Conservation (phyloP, 1,284 basidiomycete species). For the Mrakiaceae sp. region DNA sequence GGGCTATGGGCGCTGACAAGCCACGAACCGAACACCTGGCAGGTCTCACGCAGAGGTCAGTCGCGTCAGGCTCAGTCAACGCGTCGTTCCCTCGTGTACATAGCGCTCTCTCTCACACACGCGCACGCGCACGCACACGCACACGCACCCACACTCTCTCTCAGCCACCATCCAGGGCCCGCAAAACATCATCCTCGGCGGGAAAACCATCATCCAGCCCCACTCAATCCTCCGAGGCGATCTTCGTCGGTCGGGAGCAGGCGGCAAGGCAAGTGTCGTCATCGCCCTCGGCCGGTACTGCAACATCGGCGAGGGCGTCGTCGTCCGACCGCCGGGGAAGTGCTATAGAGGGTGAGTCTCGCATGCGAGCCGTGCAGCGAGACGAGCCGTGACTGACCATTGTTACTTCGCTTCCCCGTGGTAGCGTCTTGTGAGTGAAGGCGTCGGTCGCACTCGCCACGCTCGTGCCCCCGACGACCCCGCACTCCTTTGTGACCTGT, state of each 20-base stretch:
- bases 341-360: constrained; percentile 48
- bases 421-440: constrained; percentile 1
- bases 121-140: no score
- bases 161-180: constrained; percentile 80
- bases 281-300: constrained; percentile 89
- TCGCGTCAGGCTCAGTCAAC: not conserved
- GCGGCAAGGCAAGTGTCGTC: constrained; percentile 64
- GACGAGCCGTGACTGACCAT: not conserved
- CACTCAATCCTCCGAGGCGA: constrained; percentile 83
- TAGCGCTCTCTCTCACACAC: no score
- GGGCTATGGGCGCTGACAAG: no score
- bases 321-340: constrained; percentile 54
- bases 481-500: no score
- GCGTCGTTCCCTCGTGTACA: no score
- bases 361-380: no score
- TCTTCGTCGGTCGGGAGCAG: constrained; percentile 65
- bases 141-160: no score
- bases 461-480: no score
- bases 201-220: constrained; percentile 89
- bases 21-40: no score
- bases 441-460: no score
- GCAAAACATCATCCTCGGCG: constrained; percentile 92
- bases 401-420: not conserved
- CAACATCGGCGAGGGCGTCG: constrained; percentile 72
- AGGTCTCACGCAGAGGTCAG: constrained; percentile 17